These are phyloP conservation scores for Botrytis sinoallii DNA, from an alignment of 2,329 filamentous ascomycete genomes.

Conservation along the genomic window DNA sequence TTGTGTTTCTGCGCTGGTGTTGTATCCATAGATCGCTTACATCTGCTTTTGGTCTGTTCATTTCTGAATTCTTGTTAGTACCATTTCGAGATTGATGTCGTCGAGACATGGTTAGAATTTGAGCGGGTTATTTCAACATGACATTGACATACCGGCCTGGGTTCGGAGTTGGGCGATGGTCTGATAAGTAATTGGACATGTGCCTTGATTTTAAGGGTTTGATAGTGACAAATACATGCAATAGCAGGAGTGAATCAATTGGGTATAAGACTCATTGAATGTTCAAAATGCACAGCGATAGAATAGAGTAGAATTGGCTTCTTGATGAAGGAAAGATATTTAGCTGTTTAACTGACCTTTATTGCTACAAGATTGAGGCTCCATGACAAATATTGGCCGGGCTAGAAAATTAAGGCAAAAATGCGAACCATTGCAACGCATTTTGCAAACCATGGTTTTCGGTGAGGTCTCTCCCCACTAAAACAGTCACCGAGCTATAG, in stretches of 20 bases:
- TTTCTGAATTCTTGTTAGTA: constrained; percentile 4
- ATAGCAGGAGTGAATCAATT: not conserved
- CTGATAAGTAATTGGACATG: not conserved
- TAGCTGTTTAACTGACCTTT: too few species aligned
- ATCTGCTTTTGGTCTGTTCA: constrained; percentile 10
- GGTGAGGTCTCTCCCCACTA: not conserved
- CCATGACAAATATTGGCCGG: not conserved
- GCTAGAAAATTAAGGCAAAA: not conserved
- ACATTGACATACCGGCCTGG: not conserved
- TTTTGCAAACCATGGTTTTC: not conserved
- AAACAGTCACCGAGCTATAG: not conserved
- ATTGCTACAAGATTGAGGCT: too few species aligned
- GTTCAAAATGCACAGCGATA: not conserved
- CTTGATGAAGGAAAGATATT: not conserved
- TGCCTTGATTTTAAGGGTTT: not conserved
- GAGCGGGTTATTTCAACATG: not conserved
- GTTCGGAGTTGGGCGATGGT: not conserved
- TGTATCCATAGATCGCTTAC: constrained; percentile 26
- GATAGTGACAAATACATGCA: not conserved
- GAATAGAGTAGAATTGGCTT: not conserved
- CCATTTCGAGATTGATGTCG: constrained; percentile 1
- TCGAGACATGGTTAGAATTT: not conserved
- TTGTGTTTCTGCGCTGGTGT: constrained; percentile 26
- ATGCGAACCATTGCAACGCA: not conserved
- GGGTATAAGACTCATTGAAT: not conserved